These are phyloP conservation scores for Bryum argenteum DNA, from an alignment of 225 moss, liverwort and hornwort genomes.

Conservation along the genomic window DNA sequence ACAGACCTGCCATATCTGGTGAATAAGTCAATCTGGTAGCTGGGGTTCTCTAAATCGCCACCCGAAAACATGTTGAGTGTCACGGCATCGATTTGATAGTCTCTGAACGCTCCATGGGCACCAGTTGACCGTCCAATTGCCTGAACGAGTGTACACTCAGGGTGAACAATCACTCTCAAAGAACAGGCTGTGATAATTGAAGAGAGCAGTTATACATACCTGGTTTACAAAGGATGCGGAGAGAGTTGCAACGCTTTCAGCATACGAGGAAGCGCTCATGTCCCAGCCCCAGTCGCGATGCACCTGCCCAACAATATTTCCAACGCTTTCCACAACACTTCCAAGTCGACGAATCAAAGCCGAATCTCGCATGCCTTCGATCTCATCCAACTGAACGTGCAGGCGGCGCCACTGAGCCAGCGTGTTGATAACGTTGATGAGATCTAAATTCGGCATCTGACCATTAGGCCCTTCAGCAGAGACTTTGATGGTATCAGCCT, in stretches of 20 bases:
- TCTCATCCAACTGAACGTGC: slow-evolving; percentile 60
- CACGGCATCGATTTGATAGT: slow-evolving; percentile 93
- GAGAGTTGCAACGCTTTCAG: slow-evolving; percentile 73
- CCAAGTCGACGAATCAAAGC: slow-evolving; percentile 50
- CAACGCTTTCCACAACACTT: slow-evolving; percentile 44
- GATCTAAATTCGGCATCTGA: slow-evolving; percentile 96
- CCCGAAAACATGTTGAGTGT: slow-evolving; percentile 70
- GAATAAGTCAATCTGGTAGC: slow-evolving; percentile 56
- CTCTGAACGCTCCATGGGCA: slow-evolving; percentile 92
- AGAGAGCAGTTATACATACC: slow-evolving; percentile 31
- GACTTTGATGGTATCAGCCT: slow-evolving; percentile 57
- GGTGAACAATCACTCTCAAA: slow-evolving; percentile 2
- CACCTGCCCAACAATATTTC: slow-evolving; percentile 52
- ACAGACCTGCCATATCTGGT: slow-evolving; percentile 84
- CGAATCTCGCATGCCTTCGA: slow-evolving; percentile 50
- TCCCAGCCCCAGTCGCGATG: slow-evolving; percentile 68
- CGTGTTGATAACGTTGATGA: slow-evolving; percentile 77
- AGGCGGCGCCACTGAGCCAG: slow-evolving; percentile 85
- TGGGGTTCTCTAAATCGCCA: slow-evolving; percentile 57
- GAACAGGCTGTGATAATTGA: not conserved
- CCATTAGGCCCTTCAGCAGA: slow-evolving; percentile 95
- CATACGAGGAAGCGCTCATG: slow-evolving; percentile 64
- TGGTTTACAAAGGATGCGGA: slow-evolving; percentile 56
- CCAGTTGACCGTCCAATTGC: slow-evolving; percentile 87
- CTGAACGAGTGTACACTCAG: slow-evolving; percentile 30